These are phyloP conservation scores for Kwoniella newhampshirensis DNA, from an alignment of 768 basidiomycete genomes.

Conservation along the genomic window DNA sequence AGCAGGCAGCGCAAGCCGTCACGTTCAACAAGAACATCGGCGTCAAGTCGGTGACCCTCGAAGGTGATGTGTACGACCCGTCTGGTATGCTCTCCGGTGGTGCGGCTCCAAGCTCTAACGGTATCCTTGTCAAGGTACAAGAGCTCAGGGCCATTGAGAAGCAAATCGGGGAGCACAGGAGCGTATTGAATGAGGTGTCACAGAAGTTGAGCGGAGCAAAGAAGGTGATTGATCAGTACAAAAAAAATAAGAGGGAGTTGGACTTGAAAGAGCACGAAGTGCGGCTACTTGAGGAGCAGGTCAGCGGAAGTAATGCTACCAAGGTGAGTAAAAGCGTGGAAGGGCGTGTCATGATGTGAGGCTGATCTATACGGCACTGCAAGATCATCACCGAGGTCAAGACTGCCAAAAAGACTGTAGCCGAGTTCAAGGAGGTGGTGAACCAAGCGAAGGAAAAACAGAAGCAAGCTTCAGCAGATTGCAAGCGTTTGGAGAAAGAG, in stretches of 20 bases:
- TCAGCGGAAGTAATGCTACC: conserved; percentile 83
- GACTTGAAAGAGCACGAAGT: conserved; percentile 90
- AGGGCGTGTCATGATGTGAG: neutral
- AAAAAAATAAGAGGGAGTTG: conserved; percentile 63
- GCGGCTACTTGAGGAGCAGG: conserved; percentile 74
- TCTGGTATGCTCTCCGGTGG: conserved; percentile 91
- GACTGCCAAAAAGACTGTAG: conserved; percentile 65
- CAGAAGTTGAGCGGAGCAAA: conserved; percentile 59
- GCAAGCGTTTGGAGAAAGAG: conserved; percentile 86
- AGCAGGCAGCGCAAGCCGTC: conserved; percentile 78
- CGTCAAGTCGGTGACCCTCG: conserved; percentile 83
- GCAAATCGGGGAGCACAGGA: conserved; percentile 60
- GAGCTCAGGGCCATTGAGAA: conserved; percentile 70
- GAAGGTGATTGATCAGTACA: conserved; percentile 54
- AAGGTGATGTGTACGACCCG: conserved; percentile 95
- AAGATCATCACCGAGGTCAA: conserved; percentile 82
- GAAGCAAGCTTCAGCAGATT: conserved; percentile 70
- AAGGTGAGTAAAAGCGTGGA: conserved; percentile 61
- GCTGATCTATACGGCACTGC: neutral
- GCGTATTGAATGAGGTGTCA: conserved; percentile 60
- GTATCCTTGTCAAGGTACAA: conserved; percentile 77
- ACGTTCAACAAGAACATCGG: conserved; percentile 74
- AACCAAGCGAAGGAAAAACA: conserved; percentile 70
- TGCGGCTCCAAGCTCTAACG: conserved; percentile 69
- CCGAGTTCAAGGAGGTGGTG: conserved; percentile 50